Evolutionary conservation across 2,329 filamentous ascomycete genomes (phyloP), one percentile per base, ranked within the genome.

Genomic region (Ceratocystis alfenasii): DNA sequence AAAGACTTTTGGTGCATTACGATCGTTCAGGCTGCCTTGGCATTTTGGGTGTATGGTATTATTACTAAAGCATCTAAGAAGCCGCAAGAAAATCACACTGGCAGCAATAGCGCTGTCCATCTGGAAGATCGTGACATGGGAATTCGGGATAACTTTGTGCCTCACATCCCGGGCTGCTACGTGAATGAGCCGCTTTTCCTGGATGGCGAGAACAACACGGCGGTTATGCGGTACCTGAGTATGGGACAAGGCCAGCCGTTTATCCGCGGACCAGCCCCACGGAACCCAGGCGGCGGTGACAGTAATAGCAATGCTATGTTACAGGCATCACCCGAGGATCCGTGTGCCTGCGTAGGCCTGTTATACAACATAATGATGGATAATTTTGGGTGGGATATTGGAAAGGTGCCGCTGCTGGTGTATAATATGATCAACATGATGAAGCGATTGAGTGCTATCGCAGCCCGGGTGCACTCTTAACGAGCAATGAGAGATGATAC

Each of bases 41-140:
- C 83, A 0, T 76, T 90, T 50, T 90, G 88, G 88, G 81, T 82
- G 0, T 88, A 87, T 69, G 85, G 86, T 0, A 81, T 89, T 0
- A 77, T 86, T 5, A 78, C 75, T 22, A 74, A 57, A 20, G 64
- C 67, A n/a, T 68, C 62, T 4, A 57, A 63, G 7, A 71, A 71
- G 5, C 12, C 36, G 36, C 25, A 15, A 20, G 71, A 73, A 70
- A 69, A 71, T 66, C 65, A 68, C 22, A 36, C 3, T 3, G 44
- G 7, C 60, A 17, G 22, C 36, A 41, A 41, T 41, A 15, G 12
- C 10, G 36, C 36, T 15, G 36, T 15, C 3, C 8, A 41, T 25
- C 41, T 2, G 41, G 33, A 62, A 62, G 33, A 36, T 59, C 15
- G 55, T n/a, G 30, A 59, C 17, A 6, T 59, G 17, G 3, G 15